These are phyloP conservation scores for Tylopilus subfusipes DNA, from an alignment of 768 basidiomycete genomes.

Conservation along the genomic window DNA sequence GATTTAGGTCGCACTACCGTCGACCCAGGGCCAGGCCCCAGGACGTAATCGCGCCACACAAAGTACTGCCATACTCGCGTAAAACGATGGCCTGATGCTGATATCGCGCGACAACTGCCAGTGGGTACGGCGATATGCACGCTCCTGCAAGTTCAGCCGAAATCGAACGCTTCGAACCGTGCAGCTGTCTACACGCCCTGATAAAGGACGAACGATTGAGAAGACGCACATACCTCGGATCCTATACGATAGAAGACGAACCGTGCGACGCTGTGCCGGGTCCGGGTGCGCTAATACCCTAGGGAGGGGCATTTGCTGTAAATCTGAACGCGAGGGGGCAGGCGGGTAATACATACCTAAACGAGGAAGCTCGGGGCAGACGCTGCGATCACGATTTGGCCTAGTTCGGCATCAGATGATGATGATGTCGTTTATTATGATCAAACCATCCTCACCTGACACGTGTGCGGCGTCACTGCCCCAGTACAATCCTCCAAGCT, in stretches of 20 bases:
- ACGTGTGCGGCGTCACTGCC: neutral
- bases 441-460: neutral
- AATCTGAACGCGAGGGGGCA: neutral
- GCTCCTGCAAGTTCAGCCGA: neutral
- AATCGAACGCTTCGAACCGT: neutral
- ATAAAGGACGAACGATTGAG: neutral
- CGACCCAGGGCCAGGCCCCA: neutral
- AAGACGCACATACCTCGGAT: neutral
- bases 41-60: neutral
- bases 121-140: neutral
- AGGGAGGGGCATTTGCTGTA: neutral
- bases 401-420: neutral
- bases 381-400: neutral
- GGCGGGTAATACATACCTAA: neutral
- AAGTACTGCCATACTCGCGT: neutral
- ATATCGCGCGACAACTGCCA: too few relatives aligned
- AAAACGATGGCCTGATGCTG: neutral
- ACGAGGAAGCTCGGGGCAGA: neutral
- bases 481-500: neutral
- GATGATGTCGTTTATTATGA: too few relatives aligned
- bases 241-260: neutral
- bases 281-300: neutral
- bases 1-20: neutral
- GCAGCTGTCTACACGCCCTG: neutral
- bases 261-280: neutral